These are phyloP conservation scores for Aspergillus quadricinctus DNA, from an alignment of 2,329 filamentous ascomycete genomes.

Conservation along the genomic window DNA sequence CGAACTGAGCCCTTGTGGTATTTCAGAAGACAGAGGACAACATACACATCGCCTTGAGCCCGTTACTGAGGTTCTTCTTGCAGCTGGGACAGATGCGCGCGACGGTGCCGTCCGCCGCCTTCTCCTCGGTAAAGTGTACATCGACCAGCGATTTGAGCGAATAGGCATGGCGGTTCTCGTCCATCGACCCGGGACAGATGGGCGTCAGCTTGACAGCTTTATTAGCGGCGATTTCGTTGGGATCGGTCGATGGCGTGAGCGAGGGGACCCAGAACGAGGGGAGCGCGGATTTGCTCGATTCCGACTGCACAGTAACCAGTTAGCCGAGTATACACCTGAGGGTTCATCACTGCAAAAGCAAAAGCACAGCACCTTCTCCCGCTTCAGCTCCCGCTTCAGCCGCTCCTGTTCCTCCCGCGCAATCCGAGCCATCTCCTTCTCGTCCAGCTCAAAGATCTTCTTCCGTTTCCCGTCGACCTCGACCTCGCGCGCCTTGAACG, in stretches of 20 bases:
- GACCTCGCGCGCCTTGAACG: constrained; percentile 39
- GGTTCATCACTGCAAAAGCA: not conserved
- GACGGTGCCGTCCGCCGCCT: constrained; percentile 45
- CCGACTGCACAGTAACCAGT: constrained; percentile 22
- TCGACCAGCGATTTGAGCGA: constrained; percentile 73
- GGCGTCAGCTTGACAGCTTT: constrained; percentile 65
- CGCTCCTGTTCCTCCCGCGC: constrained; percentile 66
- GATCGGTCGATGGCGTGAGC: constrained; percentile 64
- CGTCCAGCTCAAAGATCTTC: constrained; percentile 76
- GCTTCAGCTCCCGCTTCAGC: constrained; percentile 65
- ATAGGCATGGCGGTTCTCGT: constrained; percentile 65
- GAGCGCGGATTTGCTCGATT: constrained; percentile 62
- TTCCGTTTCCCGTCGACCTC: constrained; percentile 52
- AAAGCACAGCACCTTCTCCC: constrained; percentile 62
- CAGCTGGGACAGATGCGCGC: constrained; percentile 74
- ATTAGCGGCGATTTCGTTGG: constrained; percentile 52
- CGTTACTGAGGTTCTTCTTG: constrained; percentile 75
- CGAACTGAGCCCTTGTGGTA: not conserved
- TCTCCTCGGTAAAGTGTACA: constrained; percentile 72
- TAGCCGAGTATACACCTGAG: not conserved
- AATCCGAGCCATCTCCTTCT: constrained; percentile 68
- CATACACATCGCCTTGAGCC: constrained; percentile 67
- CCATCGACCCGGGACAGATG: constrained; percentile 69
- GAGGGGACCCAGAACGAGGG: constrained; percentile 93
- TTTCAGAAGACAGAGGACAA: constrained; percentile 8